Base-by-base conservation (phyloP, 192 early-diverging fungal genomes). In the Entomortierella lignicola region DNA sequence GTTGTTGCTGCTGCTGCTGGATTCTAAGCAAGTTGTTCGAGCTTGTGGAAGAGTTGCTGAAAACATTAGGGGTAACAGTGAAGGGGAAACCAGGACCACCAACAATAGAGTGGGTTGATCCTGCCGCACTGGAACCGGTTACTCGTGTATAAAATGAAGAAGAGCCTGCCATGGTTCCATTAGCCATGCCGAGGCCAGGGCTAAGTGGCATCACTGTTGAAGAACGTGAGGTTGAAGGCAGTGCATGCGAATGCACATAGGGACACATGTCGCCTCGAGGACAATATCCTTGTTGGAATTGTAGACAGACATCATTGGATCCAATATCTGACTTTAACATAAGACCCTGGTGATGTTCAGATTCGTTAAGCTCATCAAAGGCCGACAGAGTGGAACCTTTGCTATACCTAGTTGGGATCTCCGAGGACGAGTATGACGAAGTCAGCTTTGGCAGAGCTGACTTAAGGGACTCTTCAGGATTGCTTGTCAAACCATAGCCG, bases 251-350 rank as follows among this genome's bases (percentile, higher is more conserved):
- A 59, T 90, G 86, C 10, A 73, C 42, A 48, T 83, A 90, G 21
- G 81, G 80, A 55, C 89, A 90, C 51, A 82, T 66, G n/a, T 90
- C 89, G 42, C 86, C 88, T 10, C 80, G 63, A 13, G 81, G 61
- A 60, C 85, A 86, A 30, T 71, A 82, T 4, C 83, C 83, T 60
- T 83, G 79, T 31, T 80, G 79, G 60, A 75, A 83, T 18, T 83
- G 80, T 12, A 80, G 62, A 41, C 83, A 87, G 34, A 81, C 50
- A 12, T 83, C 69, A 18, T 43, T 30, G 50, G 77, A 31, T 42
- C 31, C 54, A 21, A 71, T 44, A 20, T 81, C 77, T 2, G 69
- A 65, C 18, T 79, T 69, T 30, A 70, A 48, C 20, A 67, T 39
- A 15, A 71, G 29, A 21, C 30, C 42, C n/a, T 80, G 65, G 26